Percentiles rank a stretch among this genome's conserved stretches.
Conservation (phyloP, 2,329 filamentous ascomycete species). For the Epichloe typhina region DNA sequence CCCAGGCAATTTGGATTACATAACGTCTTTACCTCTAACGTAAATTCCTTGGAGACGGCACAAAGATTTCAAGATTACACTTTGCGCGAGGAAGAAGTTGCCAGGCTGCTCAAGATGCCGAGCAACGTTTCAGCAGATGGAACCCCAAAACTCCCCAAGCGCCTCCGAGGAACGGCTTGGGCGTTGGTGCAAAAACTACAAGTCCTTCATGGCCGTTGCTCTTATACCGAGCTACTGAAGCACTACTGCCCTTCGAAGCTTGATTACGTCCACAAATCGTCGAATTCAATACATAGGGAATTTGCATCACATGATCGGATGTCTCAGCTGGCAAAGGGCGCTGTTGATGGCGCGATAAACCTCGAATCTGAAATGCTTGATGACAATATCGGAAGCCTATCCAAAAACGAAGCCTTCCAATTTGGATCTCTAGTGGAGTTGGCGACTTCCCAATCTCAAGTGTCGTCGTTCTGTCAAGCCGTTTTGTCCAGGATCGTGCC, state of each 20-base stretch:
- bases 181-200: constrained; percentile 56
- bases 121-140: constrained; percentile 7
- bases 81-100: constrained; percentile 70
- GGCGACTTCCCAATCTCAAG: constrained; percentile 51
- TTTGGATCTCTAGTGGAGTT: constrained; percentile 44
- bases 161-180: constrained; percentile 50
- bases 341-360: background rate
- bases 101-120: constrained; percentile 11
- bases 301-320: background rate
- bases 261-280: constrained; percentile 9
- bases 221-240: constrained; percentile 64
- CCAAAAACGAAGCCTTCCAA: background rate
- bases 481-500: constrained; percentile 63
- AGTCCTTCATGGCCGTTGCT: constrained; percentile 56
- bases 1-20: constrained; percentile 80
- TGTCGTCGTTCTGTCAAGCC: constrained; percentile 80
- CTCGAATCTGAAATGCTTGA: background rate
- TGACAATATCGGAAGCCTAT: background rate
- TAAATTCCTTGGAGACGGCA: constrained; percentile 51
- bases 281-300: background rate
- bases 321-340: background rate
- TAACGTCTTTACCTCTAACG: constrained; percentile 72
- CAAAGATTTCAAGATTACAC: constrained; percentile 78
- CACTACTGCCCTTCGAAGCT: constrained; percentile 59
- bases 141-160: constrained; percentile 39